Percentiles rank a stretch among this genome's conserved stretches.
phyloP scores from a whole-genome alignment of 2,329 filamentous ascomycete genomes.

The Fusarium algeriense region DNA sequence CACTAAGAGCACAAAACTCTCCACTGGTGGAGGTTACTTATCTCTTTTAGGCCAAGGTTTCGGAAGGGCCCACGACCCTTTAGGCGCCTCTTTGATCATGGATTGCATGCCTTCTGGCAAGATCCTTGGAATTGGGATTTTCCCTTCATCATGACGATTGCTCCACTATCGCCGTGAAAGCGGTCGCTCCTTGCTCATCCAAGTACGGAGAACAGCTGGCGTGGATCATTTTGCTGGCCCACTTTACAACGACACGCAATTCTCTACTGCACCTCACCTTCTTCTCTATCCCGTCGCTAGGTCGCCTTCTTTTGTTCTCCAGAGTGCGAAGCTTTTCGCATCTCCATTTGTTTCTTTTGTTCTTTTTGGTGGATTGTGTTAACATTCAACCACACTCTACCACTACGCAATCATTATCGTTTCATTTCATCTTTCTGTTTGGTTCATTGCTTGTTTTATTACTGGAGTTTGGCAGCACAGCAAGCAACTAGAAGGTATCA shows the following conservation, averaged over 20 bases:
- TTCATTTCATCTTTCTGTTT: slow-evolving; percentile 4
- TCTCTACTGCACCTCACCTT: slow-evolving; percentile 5
- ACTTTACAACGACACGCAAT: slow-evolving; percentile 20
- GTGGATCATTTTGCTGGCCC: slow-evolving; percentile 29
- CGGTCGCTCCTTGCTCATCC: slow-evolving; percentile 3
- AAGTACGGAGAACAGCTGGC: slow-evolving; percentile 4
- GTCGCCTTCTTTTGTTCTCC: slow-evolving; percentile 14
- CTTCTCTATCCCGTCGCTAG: slow-evolving; percentile 21
- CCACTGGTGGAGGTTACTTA: slow-evolving; percentile 9
- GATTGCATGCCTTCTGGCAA: slow-evolving; percentile 2
- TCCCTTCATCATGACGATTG: slow-evolving; percentile 39
- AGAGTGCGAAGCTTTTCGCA: slow-evolving; percentile 14
- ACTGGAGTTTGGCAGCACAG: not conserved
- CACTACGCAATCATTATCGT: not conserved
- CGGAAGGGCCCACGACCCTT: slow-evolving; percentile 23
- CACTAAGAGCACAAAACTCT: slow-evolving; percentile 2
- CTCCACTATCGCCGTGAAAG: slow-evolving; percentile 7
- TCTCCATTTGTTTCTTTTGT: slow-evolving; percentile 17
- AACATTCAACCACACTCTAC: slow-evolving; percentile 1
- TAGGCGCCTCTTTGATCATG: slow-evolving; percentile 8
- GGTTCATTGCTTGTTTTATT: slow-evolving; percentile 13
- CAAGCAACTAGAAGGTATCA: slow-evolving; percentile 19
- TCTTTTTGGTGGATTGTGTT: slow-evolving; percentile 20
- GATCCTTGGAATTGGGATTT: slow-evolving; percentile 45
- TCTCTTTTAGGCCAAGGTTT: slow-evolving; percentile 12